These are phyloP conservation scores for Suillus cothurnatus DNA, from an alignment of 768 basidiomycete species.

Conservation along the genomic window DNA sequence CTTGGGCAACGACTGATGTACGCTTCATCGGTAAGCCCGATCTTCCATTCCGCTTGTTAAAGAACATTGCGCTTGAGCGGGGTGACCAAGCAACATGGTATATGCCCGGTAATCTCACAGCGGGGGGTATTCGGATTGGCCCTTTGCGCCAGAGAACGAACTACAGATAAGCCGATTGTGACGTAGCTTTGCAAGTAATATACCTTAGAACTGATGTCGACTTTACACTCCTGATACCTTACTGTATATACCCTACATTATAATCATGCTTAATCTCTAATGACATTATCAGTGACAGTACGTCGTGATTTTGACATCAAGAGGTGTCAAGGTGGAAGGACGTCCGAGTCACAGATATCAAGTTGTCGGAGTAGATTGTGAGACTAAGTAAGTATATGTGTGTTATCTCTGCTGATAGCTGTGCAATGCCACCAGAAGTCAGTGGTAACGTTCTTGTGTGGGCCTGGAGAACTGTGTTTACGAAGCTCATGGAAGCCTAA, in stretches of 20 bases:
- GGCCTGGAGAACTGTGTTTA: not conserved
- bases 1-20: not conserved
- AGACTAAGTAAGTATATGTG: too few species aligned
- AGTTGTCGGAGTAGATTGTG: not conserved
- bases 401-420: not conserved
- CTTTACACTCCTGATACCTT: not conserved
- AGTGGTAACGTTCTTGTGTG: not conserved
- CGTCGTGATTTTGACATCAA: too few species aligned
- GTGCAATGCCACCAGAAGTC: not conserved
- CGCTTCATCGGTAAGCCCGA: conserved; percentile 26
- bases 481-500: not conserved
- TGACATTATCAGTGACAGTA: not conserved
- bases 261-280: not conserved
- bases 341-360: too few species aligned
- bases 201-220: not conserved
- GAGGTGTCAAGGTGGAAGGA: not conserved
- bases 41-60: conserved; percentile 31
- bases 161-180: not conserved
- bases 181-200: too few species aligned
- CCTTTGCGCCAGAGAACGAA: conserved; percentile 19
- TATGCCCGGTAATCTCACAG: conserved; percentile 23
- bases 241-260: not conserved
- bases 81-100: conserved; percentile 27
- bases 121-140: conserved; percentile 35
- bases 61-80: conserved; percentile 21